Conservation (phyloP, 441 rosid genomes). For the Macaranga tanarius region DNA sequence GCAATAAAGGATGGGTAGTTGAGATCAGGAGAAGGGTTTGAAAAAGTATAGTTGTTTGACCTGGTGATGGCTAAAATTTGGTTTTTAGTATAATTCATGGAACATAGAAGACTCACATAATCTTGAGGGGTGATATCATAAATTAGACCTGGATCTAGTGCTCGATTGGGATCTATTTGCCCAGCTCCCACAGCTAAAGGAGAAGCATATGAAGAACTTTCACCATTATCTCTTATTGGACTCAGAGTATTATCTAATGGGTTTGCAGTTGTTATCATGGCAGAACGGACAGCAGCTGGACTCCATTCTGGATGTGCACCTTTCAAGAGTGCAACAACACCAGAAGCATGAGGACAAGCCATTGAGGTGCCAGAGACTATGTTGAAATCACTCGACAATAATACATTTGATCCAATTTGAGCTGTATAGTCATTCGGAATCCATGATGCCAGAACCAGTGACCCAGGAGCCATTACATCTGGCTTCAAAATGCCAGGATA, state of each 20-base stretch:
- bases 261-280: conserved; percentile 71
- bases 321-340: conserved; percentile 69
- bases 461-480: conserved; percentile 78
- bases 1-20: conserved; percentile 55
- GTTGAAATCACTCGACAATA: conserved; percentile 26
- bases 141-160: conserved; percentile 52
- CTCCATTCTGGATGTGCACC: conserved; percentile 59
- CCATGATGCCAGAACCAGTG: conserved; percentile 78
- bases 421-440: conserved; percentile 40
- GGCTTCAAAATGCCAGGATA: conserved; percentile 67
- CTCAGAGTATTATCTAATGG: conserved; percentile 37
- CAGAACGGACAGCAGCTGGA: conserved; percentile 81
- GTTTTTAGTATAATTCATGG: conserved; percentile 38
- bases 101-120: conserved; percentile 42
- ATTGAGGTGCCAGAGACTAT: conserved; percentile 79
- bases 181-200: conserved; percentile 53
- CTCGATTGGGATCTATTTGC: conserved; percentile 45
- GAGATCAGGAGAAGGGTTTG: conserved; percentile 38
- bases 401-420: conserved; percentile 14
- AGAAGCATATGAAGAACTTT: conserved; percentile 25
- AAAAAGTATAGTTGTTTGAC: conserved; percentile 31
- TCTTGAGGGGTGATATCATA: conserved; percentile 49
- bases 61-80: conserved; percentile 40
- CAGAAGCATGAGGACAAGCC: conserved; percentile 91
- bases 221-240: conserved; percentile 42